Base-by-base conservation (phyloP, 192 early-diverging fungal genomes). In the Coemansia sp. region DNA sequence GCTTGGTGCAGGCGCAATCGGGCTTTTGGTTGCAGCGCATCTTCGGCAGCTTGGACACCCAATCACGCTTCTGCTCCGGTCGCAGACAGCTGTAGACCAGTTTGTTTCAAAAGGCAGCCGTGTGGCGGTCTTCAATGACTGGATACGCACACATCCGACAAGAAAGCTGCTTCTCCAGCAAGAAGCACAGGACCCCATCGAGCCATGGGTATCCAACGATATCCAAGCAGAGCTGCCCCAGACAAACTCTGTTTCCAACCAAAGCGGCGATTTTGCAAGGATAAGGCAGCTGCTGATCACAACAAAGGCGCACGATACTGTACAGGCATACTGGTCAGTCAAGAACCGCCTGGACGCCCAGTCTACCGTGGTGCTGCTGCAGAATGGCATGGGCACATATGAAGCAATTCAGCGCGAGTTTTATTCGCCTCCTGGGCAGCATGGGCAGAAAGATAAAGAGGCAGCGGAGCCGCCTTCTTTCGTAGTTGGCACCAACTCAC, bases 1-100 rank as follows among this genome's bases (percentile, higher is more conserved):
- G 40, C 72, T 92, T 7, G 91, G 91, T 23, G 84, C 85, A 30
- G 88, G 89, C 4, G 89, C 88, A n/a, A 81, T 90, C 20, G 91
- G 91, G 4, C 79, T 87, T 35, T 75, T 89, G 45, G 70, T 90
- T 56, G 89, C 87, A 9, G 74, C 80, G 15, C 68, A 86, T 42
- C 74, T 92, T 45, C 77, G 84, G 42, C 64, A 74, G n/a, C 63
- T 75, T 18, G 73, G 79, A 2, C 74, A 80, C 15, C 79, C 84
- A 33, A 78, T 88, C 35, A 88, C 84, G 10, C 70, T 91, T 7
- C 60, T 90, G 12, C 75, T 91, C 16, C 83, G 87, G 25, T 75
- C 84, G 18, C 79, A 82, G 18, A 70, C 82, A 5, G 61, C 80
- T n/a, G 69, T 61, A 3, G 70, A 78, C 21, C 62, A 67, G 9